Percentiles rank a stretch among this genome's conserved stretches.
Evolutionary conservation across 805 yeast species (phyloP).

Genomic region (Maudiozyma saulgeensis): DNA sequence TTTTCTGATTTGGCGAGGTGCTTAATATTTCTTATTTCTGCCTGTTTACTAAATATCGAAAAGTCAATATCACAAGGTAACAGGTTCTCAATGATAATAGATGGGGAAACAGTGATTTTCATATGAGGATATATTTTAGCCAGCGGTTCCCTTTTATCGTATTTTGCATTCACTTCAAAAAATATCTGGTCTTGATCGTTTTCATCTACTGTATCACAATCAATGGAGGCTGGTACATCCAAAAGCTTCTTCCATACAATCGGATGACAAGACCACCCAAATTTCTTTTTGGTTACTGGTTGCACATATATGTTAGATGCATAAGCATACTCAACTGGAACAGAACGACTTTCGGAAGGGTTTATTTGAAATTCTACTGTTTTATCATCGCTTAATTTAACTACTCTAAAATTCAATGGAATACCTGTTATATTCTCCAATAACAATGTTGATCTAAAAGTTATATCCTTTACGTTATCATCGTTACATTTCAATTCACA

Average conservation of each 20-base stretch:
- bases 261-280: constrained; percentile 57
- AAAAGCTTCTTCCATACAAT: constrained; percentile 58
- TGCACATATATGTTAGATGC: constrained; percentile 46
- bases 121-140: constrained; percentile 76
- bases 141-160: constrained; percentile 57
- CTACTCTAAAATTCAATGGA: constrained; percentile 36
- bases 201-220: constrained; percentile 41
- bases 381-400: constrained; percentile 23
- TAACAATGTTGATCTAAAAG: constrained; percentile 66
- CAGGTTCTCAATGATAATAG: constrained; percentile 74
- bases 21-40: constrained; percentile 58
- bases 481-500: constrained; percentile 61
- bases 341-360: constrained; percentile 50
- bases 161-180: constrained; percentile 64
- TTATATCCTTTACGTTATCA: constrained; percentile 70
- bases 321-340: constrained; percentile 68
- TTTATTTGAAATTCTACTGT: constrained; percentile 34
- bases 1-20: constrained; percentile 52
- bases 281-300: constrained; percentile 50
- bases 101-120: constrained; percentile 69
- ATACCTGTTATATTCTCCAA: constrained; percentile 61
- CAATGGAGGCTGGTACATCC: constrained; percentile 42
- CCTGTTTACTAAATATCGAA: constrained; percentile 65
- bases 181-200: constrained; percentile 41
- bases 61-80: constrained; percentile 75